Conservation (phyloP, 148 eudicot genomes). For the Rhododendron williamsianum region DNA sequence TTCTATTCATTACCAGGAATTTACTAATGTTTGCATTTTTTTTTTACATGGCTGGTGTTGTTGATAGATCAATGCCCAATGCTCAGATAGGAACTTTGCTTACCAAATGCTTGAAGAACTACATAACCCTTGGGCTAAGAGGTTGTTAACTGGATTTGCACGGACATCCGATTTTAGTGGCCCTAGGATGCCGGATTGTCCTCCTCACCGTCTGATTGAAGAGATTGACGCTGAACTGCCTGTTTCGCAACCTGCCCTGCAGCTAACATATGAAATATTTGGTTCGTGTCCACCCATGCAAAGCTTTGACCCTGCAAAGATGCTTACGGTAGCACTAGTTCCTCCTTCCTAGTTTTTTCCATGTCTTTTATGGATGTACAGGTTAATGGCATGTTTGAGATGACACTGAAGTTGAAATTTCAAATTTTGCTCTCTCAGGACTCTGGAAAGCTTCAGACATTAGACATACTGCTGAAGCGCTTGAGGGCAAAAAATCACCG, state of each 20-base stretch:
- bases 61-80: conserved; percentile 61
- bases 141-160: conserved; percentile 84
- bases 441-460: conserved; percentile 97
- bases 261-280: conserved; percentile 70
- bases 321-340: conserved; percentile 68
- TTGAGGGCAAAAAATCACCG: conserved; percentile 92
- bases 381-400: neutral
- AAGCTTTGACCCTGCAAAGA: conserved; percentile 92
- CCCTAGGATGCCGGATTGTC: conserved; percentile 64
- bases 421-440: conserved; percentile 43
- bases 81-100: conserved; percentile 85
- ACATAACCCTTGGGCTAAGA: conserved; percentile 89
- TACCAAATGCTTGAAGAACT: conserved; percentile 73
- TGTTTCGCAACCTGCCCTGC: conserved; percentile 74
- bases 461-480: conserved; percentile 92
- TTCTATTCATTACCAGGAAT: neutral
- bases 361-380: neutral
- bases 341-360: conserved; percentile 2
- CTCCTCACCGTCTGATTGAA: conserved; percentile 75
- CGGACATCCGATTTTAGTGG: conserved; percentile 89
- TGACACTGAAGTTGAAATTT: conserved; percentile 15
- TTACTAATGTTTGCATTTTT: neutral
- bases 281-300: conserved; percentile 95
- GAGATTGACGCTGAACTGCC: conserved; percentile 87
- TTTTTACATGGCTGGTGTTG: conserved; percentile 3